Base-by-base conservation (phyloP, 2,329 filamentous ascomycete species). In the Lomentospora prolificans region DNA sequence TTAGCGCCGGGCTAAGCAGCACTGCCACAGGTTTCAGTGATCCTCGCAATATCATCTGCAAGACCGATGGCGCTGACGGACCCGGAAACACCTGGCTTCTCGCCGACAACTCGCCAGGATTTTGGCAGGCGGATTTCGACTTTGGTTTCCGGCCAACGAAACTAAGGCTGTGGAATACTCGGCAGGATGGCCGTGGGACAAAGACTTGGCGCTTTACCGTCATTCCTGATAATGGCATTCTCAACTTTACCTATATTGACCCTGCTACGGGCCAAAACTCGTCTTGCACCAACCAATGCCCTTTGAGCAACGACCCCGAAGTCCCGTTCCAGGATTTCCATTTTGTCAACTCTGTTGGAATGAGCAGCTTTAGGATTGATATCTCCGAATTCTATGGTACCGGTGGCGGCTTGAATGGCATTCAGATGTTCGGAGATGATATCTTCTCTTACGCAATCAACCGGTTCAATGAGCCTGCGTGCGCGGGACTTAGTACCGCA, bases 231-330 rank as follows among this genome's bases (percentile, higher is more conserved):
- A 85, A 88, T 60, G 94, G 94, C 54, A 96, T 99, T 67, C 89
- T 99, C 84, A 96, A 97, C 70, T 79, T 99, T 65, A 95, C 90
- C 36, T 97, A 94, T 63, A 84, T 85, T 60, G 90, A 97, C 64
- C 85, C 87, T 24, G 74, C 67, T 39, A 87, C 82, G 1, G 86
- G 87, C 25, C 73, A 80, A 53, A 85, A 85, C 56, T 71, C 75
- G 28, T 84, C 80, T 57, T 99, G 94, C 71, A 90, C 91, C 55
- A 86, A 84, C 59, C 79, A 82, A 64, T 99, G 94, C 64, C 89
- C 91, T n/a, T 78, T 99, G 51, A 90, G 87, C 59, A 76, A 84
- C 64, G 82, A 89, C 64, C 71, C 76, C 17, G 80, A 77, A 4
- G 68, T 85, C 52, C 69, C 76, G 53, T 95, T 82, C 62, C 91